Base-by-base conservation (phyloP, 2,329 filamentous ascomycete genomes). In the Xylaria hypoxylon region DNA sequence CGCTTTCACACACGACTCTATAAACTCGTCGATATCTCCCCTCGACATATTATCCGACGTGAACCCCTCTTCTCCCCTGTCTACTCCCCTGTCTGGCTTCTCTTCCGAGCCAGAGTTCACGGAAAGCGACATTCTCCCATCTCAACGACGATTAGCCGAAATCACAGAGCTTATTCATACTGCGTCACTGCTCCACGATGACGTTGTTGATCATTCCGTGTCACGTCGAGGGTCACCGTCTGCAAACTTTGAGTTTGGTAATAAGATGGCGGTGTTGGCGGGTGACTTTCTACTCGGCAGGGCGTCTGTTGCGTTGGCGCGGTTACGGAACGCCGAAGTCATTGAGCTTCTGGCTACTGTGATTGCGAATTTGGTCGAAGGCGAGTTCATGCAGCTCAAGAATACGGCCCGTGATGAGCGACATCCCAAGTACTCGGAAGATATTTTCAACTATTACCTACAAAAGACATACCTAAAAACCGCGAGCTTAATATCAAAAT, bases 321-420 rank as follows among this genome's bases (percentile, higher is more conserved):
- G 96, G 47, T 83, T 99, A 65, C 89, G 95, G 35, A 93, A 99
- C 76, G 92, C 94, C 48, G 96, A 99, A 80, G 96, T 99, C 2
- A 93, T 94, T 8, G 96, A 99, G 82, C 86, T 99, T 7, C 84
- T 99, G 33, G 94, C 96, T 3, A 98, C 95, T 0, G 96, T 98
- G 47, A 98, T 99, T 73, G 95, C 96, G 50, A 99, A 99, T 78
- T 84, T 99, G 28, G 94, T 99, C 22, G 96, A 99, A 82, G 96
- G 96, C 76, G 96, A 99, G 80, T 98, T 99, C 83, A 99, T 99
- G 96, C 96, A 99, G 83, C 84, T 99, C 74, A 96, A 97, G 83
- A 99, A 99, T 80, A 98, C 96, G 1, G 92, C 92, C 51, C 86
- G 88, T 71, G 95, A 97, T 77, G 95, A 98, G 83, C 85, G 87